phyloP scores from a whole-genome alignment of 139 green algal genomes.

The Closterium sp. region DNA sequence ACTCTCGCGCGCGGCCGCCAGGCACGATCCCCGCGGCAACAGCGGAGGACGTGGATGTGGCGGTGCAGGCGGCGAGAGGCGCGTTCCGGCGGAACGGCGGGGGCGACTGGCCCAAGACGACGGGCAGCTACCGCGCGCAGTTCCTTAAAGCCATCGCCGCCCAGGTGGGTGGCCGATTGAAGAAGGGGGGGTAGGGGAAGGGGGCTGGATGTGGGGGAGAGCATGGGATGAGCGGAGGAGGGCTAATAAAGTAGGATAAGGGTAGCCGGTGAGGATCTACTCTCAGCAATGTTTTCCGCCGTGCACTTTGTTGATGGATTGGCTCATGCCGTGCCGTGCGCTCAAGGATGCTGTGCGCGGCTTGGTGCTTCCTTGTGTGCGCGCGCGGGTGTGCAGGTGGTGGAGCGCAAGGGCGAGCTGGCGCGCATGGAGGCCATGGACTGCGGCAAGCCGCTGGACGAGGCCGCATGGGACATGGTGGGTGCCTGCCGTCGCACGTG shows the following conservation, averaged over 20 bases:
- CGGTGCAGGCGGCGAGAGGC: conserved; percentile 33
- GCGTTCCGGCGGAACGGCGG: conserved; percentile 37
- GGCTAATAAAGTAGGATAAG: background rate
- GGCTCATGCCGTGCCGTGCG: no score
- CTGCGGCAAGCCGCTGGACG: conserved; percentile 81
- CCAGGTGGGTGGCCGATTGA: conserved; percentile 16
- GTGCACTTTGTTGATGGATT: no score
- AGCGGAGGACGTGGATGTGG: conserved; percentile 41
- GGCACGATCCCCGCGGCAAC: conserved; percentile 38
- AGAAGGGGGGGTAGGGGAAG: background rate
- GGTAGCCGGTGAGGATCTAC: background rate
- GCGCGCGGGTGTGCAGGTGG: conserved; percentile 13
- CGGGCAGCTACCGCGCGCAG: conserved; percentile 29
- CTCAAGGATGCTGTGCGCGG: no score
- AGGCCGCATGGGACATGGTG: conserved; percentile 82
- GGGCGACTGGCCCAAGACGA: conserved; percentile 22
- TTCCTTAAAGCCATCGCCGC: conserved; percentile 39
- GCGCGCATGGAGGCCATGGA: conserved; percentile 74
- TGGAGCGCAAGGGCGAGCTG: conserved; percentile 61
- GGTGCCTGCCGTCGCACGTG: background rate
- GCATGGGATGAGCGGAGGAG: background rate
- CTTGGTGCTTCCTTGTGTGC: background rate
- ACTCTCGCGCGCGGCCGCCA: background rate
- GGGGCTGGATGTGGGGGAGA: background rate
- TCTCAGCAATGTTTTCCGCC: background rate